Base-by-base conservation (phyloP, 2,329 filamentous ascomycete species). In the Fusarium xyrophilum region DNA sequence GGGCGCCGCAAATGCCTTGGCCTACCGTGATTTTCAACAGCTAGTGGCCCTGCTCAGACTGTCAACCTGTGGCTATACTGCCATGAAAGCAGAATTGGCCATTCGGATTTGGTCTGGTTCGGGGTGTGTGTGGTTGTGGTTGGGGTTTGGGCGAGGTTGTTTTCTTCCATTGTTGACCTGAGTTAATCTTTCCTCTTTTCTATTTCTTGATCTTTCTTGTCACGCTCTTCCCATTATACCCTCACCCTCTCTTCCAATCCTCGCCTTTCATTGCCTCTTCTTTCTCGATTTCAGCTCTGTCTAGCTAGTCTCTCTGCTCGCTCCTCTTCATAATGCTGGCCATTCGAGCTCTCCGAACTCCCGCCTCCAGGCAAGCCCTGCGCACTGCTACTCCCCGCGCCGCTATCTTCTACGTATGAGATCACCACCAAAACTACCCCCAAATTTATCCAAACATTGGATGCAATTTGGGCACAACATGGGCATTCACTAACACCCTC, bases 341-440 rank as follows among this genome's bases (percentile, higher is more conserved):
- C 82, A 84, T 91, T 80, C 91, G 93, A 83, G 88, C 89, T 76
- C 88, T 94, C 81, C 88, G 89, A 81, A 87, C 87, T 77, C 90
- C 92, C 77, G 87, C 89, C 81, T 88, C 92, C 81, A 83, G 87
- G 82, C 92, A 96, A 84, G 92, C 88, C 86, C 83, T 94, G 81
- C 89, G 90, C 80, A 86, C 88, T 76, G 86, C 88, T 76, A 86
- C 88, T 77, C 84, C 86, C 76, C 86, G 86, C 79, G 85, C 83
- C 63, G 82, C 82, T 72, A 80, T 76, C 57, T 71, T 78, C 72
- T 75, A 79, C 68, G 78, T 80, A 76, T 60, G 73, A 68, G 64
- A 65, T 71, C 68, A 71, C 60, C 47, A 62, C 53, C 53, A 59
- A 61, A 57, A 56, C 53, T 63, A 47, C 62, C 56, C 56, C 60